Evolutionary conservation across 2,329 filamentous ascomycete genomes (phyloP), one percentile per base, ranked within the genome.

Genomic region (Sporothrix euskadiensis): DNA sequence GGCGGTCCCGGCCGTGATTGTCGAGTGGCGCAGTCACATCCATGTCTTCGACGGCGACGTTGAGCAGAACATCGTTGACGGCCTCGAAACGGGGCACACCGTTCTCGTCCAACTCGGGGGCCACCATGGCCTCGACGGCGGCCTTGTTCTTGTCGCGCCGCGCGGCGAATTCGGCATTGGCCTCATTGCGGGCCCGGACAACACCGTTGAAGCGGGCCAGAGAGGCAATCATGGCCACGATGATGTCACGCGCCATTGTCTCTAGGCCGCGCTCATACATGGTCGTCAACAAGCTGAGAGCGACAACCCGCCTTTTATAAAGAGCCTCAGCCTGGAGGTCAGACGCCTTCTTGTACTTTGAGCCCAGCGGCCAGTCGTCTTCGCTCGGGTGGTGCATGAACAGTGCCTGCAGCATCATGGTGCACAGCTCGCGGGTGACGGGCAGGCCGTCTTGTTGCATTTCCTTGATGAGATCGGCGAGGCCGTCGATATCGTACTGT

Each of bases 181-280:
- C 66, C 8, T 6, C 8, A 8, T 12, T 14, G 66, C 14, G 9
- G 47, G 0, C 76, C 8, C 35, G 9, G 56, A 35, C 47, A 19
- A 69, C 66, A 47, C 2, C 80, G 79, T 3, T 81, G 82, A 14
- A 49, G 65, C 14, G 82, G 79, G 4, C 80, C 78, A 69, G 44
- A 0, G 65, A 16, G 72, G 84, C 83, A 16, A 88, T 88, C 47
- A 88, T 80, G 10, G 82, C 78, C 14, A 85, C 81, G 68, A 90
- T 82, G 71, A 90, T 79, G 35, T 87, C 83, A 73, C 84, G 80
- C 39, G 81, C 80, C 72, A 85, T 77, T 26, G 87, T 78, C 2
- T 79, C 74, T 72, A 86, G 78, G 22, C 84, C 83, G 9, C 85
- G 83, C 75, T 85, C 83, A 61, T 84, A 80, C 70, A 86, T 82